phyloP scores from a whole-genome alignment of 441 rosid genomes.

The Brassica hybrid region DNA sequence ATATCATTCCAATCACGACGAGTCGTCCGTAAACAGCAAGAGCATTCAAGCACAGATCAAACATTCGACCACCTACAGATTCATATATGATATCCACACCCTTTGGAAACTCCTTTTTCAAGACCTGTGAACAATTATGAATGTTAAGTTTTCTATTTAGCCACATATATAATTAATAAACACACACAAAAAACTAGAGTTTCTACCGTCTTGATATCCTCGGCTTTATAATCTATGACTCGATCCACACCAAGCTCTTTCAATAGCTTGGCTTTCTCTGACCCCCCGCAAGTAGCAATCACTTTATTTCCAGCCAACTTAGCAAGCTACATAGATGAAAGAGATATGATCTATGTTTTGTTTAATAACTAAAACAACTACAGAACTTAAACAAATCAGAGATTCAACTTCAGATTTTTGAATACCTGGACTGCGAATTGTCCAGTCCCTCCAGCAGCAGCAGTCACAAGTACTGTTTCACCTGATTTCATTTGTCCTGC shows the following conservation, averaged over 20 bases:
- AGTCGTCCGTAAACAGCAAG: constrained; percentile 84
- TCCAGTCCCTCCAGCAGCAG: constrained; percentile 99
- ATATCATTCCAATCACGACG: constrained; percentile 96
- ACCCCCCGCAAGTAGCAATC: constrained; percentile 95
- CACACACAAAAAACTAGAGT: background rate
- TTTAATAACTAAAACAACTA: background rate
- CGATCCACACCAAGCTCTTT: constrained; percentile 86
- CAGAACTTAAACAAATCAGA: background rate
- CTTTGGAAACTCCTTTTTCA: constrained; percentile 81
- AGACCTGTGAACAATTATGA: constrained; percentile 58
- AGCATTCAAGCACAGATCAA: constrained; percentile 85
- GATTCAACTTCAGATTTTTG: background rate
- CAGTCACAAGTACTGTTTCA: constrained; percentile 88
- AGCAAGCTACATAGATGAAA: constrained; percentile 69
- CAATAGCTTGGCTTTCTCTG: constrained; percentile 81
- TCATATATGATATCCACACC: constrained; percentile 90
- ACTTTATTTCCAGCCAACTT: constrained; percentile 89
- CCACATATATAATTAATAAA: background rate
- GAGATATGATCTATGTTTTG: background rate
- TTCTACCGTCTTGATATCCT: constrained; percentile 76
- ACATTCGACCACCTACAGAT: constrained; percentile 97
- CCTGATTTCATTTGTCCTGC: constrained; percentile 91
- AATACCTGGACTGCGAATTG: constrained; percentile 98
- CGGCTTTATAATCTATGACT: constrained; percentile 86
- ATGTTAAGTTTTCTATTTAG: background rate